Base-by-base conservation (phyloP, 352 stramenopile genomes). In the Phytophthora litchii region DNA sequence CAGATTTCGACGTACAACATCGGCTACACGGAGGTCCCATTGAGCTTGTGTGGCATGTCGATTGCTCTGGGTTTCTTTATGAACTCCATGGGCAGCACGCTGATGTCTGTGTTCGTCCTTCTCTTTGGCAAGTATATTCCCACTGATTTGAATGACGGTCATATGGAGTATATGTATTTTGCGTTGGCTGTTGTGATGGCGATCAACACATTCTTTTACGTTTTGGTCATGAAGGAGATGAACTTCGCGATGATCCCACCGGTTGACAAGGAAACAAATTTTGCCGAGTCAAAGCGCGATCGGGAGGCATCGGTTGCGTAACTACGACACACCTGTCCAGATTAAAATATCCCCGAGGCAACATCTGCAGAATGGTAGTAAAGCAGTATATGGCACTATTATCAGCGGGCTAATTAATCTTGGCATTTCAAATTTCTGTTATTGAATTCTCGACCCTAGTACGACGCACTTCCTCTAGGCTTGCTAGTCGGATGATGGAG, bases 151-250 rank as follows among this genome's bases (percentile, higher is more conserved):
- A 90, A 90, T 64, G 59, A 87, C 7, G 67, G 72, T 25, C 59
- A 87, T 61, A 59, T 88, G 32, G 78, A 88, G 67, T 76, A 74
- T 43, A 45, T 75, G 34, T 70, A 69, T 67, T 78, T 74, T 35
- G 46, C 60, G 12, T 47, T 76, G 8, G 61, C 54, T 12, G 60
- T 25, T 29, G 53, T 77, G 42, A 75, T 72, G 58, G n/a, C 61
- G 34, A 43, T 76, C 29, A 74, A 72, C 46, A 67, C 72, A 29
- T 56, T 76, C 31, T 70, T 76, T 52, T 72, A 60, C 51, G 50
- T 70, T 19, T 12, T 76, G 9, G 61, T 76, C n/a, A 78, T 78
- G 65, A 73, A 71, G n/a, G 54, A 72, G 14, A 74, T 72, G 70
- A 29, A 69, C 16, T 62, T 74, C 13, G 60, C 56, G 1, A 70